Base-by-base conservation (phyloP, 805 yeast species). In the Candida ortonii region DNA sequence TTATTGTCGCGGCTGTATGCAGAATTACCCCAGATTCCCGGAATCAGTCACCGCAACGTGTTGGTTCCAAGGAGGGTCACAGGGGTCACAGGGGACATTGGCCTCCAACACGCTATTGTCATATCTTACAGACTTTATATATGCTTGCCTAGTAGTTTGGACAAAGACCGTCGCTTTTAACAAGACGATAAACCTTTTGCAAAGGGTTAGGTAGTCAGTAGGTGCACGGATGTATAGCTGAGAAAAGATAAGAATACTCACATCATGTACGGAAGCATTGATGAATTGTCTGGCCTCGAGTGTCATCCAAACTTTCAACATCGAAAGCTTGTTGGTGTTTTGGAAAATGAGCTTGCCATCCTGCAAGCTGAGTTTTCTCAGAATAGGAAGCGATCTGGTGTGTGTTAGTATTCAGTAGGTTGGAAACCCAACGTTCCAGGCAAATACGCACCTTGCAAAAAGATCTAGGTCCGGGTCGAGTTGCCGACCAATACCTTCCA, bases 401-500 rank as follows among this genome's bases (percentile, higher is more conserved):
- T 23, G 19, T 30, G 42, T 54, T 52, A 49, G 55, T 51, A 42
- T 28, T 31, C 33, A 53, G 47, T 43, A 50, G 24, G 65, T 60
- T 23, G 65, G 64, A 29, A 62, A 56, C 24, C 65, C 66, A 29
- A 61, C 46, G 23, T 51, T 53, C 64, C 62, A 54, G 30, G 64
- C 65, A 49, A 55, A 80, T 80, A 84, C 93, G 72, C 78, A 84
- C 93, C 95, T 84, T 73, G 95, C 95, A 72, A 93, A 90, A 32
- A 93, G 71, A 62, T 93, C 98, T 52, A 93, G 68, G 26, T 87
- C 79, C 2, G 97, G 97, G 59, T 93, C 95, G 36, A 93, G 68
- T 59, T 84, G 95, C 54, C 97, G 71, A 14, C 98, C 97, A 34
- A 93, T 84, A 8, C 99, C 99, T 60, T 93, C 98, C 38, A 93